A percentile compares a stretch with the other conserved stretches of the same genome.
Conservation (phyloP, 176 grass and related monocot species). For the Poa pratensis region DNA sequence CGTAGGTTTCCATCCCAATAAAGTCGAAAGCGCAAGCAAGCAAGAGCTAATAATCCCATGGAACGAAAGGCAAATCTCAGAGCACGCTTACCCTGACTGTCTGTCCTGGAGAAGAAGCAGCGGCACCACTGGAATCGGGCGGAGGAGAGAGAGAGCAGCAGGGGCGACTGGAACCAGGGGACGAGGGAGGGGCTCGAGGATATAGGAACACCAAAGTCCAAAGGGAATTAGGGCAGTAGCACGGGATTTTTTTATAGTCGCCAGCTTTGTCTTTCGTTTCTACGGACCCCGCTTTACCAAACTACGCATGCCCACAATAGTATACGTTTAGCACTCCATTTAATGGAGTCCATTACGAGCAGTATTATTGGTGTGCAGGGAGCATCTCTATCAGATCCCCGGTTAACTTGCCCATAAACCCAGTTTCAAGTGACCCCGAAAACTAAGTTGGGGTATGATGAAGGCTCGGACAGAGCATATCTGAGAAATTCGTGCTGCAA, state of each 20-base stretch:
- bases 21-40: slow-evolving; percentile 5
- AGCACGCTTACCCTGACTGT: slow-evolving; percentile 37
- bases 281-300: slow-evolving; percentile 36
- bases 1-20: slow-evolving; percentile 42
- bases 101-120: not conserved
- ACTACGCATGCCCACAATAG: slow-evolving; percentile 37
- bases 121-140: slow-evolving; percentile 41
- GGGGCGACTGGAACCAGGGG: slow-evolving; percentile 30
- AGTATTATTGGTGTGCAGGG: not conserved
- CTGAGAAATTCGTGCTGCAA: too few species aligned
- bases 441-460: too few species aligned
- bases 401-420: too few species aligned
- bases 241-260: slow-evolving; percentile 29
- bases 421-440: too few species aligned
- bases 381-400: too few species aligned
- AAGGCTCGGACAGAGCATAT: too few species aligned
- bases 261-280: slow-evolving; percentile 14
- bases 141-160: not conserved
- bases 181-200: slow-evolving; percentile 49
- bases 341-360: too few species aligned
- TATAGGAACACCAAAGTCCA: slow-evolving; percentile 35
- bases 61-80: slow-evolving; percentile 26
- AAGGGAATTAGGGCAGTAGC: slow-evolving; percentile 33
- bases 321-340: too few species aligned
- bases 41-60: slow-evolving; percentile 43